These are phyloP conservation scores for Spathaspora sp. DNA, from an alignment of 1,139 yeast genomes.

Conservation along the genomic window DNA sequence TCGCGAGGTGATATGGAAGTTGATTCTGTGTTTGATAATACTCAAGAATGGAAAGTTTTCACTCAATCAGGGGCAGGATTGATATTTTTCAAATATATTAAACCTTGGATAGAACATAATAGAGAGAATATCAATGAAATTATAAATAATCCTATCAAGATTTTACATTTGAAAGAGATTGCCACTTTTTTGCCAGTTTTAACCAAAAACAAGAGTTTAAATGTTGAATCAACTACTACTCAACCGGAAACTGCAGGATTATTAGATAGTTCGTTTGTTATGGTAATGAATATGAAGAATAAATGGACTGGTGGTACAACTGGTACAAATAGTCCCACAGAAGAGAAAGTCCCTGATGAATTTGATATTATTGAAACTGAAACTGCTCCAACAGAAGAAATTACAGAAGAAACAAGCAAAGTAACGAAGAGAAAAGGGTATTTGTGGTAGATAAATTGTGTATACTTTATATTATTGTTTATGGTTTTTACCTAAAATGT, in stretches of 20 bases:
- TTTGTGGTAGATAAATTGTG: slow-evolving; percentile 10
- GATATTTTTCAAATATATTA: slow-evolving; percentile 30
- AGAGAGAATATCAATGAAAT: slow-evolving; percentile 11
- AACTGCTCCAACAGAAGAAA: slow-evolving; percentile 18
- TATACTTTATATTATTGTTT: neutral
- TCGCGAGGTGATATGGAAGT: slow-evolving; percentile 8
- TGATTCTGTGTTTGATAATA: slow-evolving; percentile 12
- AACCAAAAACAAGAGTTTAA: neutral
- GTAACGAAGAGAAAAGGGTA: slow-evolving; percentile 16
- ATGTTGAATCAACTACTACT: neutral
- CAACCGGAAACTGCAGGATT: slow-evolving; percentile 7
- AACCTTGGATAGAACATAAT: slow-evolving; percentile 33
- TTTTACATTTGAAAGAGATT: slow-evolving; percentile 4
- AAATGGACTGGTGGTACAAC: slow-evolving; percentile 11
- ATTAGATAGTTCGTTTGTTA: slow-evolving; percentile 15
- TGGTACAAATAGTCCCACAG: neutral
- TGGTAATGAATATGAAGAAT: slow-evolving; percentile 18
- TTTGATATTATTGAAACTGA: slow-evolving; percentile 46
- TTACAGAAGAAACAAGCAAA: slow-evolving; percentile 6
- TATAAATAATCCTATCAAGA: slow-evolving; percentile 12
- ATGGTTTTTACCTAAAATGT: neutral
- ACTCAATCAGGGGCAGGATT: slow-evolving; percentile 39
- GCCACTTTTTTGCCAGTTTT: slow-evolving; percentile 1
- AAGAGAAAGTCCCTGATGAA: slow-evolving; percentile 22
- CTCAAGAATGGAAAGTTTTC: slow-evolving; percentile 27